Base-by-base conservation (phyloP, 495 filamentous ascomycete genomes). In the Pseudoneurospora amorphoporcata region DNA sequence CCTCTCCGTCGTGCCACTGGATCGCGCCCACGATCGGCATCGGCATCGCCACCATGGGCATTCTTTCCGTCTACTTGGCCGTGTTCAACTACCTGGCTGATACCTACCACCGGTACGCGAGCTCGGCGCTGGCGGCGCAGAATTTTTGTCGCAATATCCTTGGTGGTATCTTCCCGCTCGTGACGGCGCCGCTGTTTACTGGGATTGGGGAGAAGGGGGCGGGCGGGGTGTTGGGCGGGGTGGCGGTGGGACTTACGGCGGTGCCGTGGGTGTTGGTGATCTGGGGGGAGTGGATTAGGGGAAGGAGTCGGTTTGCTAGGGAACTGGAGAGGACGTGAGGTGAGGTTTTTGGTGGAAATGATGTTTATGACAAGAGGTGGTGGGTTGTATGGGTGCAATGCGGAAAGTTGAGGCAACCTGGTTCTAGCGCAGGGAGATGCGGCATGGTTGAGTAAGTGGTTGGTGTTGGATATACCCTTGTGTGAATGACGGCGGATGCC, bases 11-110 rank as follows among this genome's bases (percentile, higher is more conserved):
- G 0, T 85, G 91, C 8, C 92, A 88, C 70, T 97, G 92, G 91
- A 92, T 95, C 69, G 87, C 90, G 0, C 94, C 94, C 7, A 82
- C 90, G 0, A 78, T 96, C 23, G 90, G 88, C 0, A 84, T 97
- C 68, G 87, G 83, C 1, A 87, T 90, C 72, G 90, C 93, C 4
- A 96, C 91, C 0, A 92, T 97, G 84, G 94, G 94, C 10, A 96
- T 98, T 70, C 93, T 92, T 77, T 90, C 89, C 53, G 88, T 98
- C 61, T 98, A 97, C 77, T 84, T 98, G 8, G 92, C 94, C 1
- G 91, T 92, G 0, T 97, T 97, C 83, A 98, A 97, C 76, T 97
- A 97, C 75, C 86, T 97, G 16, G 94, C 94, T n/a, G 95, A 97
- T 80, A 91, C 88, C 2, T 98, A 97, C 79, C 91, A 93, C 77